phyloP scores from a whole-genome alignment of 441 rosid species.

The Isatis lusitanica region DNA sequence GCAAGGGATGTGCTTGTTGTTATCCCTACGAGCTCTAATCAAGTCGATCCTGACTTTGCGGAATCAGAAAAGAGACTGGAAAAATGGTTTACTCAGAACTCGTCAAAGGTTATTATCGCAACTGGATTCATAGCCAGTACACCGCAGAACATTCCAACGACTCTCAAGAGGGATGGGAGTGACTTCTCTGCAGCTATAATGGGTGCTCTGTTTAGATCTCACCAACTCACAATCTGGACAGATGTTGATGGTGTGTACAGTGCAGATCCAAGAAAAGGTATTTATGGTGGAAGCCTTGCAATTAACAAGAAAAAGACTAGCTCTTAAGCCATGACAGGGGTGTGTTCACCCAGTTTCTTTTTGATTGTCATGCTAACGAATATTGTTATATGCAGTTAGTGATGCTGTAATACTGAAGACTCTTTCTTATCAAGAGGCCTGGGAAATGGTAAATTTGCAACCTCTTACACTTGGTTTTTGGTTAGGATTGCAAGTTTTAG shows the following conservation, averaged over 20 bases:
- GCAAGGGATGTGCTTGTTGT: slow-evolving; percentile 93
- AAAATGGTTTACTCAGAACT: slow-evolving; percentile 72
- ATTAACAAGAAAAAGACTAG: background rate
- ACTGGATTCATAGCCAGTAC: slow-evolving; percentile 98
- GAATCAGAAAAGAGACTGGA: slow-evolving; percentile 81
- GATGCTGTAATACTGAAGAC: slow-evolving; percentile 86
- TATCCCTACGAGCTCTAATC: slow-evolving; percentile 75
- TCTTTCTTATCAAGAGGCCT: slow-evolving; percentile 94
- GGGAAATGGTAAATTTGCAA: slow-evolving; percentile 84
- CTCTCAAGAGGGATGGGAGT: slow-evolving; percentile 97
- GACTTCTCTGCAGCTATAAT: slow-evolving; percentile 98
- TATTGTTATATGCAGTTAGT: slow-evolving; percentile 59
- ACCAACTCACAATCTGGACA: slow-evolving; percentile 94
- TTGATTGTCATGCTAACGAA: slow-evolving; percentile 10
- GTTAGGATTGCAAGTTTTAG: too few relatives aligned
- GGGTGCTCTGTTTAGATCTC: slow-evolving; percentile 81
- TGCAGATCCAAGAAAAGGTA: slow-evolving; percentile 98
- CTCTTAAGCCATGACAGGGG: background rate
- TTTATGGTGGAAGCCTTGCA: slow-evolving; percentile 37
- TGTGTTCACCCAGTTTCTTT: background rate
- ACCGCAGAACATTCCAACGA: slow-evolving; percentile 87
- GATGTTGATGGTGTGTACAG: slow-evolving; percentile 96
- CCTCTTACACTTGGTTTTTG: slow-evolving; percentile 23
- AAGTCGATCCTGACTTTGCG: slow-evolving; percentile 88
- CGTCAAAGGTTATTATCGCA: slow-evolving; percentile 66